A percentile compares a stretch with the other conserved stretches of the same genome.
These are phyloP conservation scores for Hanseniaspora mollemarum DNA, from an alignment of 805 yeast species.

Conservation along the genomic window DNA sequence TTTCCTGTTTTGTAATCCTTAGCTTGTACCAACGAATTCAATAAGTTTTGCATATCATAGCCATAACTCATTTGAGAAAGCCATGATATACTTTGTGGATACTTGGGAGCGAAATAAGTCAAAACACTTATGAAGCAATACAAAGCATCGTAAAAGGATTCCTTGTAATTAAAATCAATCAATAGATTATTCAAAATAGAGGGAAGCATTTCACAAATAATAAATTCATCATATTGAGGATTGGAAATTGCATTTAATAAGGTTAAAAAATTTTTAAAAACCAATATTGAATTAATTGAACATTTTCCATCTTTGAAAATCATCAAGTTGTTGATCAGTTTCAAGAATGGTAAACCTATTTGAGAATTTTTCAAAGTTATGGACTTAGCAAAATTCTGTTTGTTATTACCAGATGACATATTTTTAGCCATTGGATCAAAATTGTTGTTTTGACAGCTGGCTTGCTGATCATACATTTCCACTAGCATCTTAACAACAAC, in stretches of 20 bases:
- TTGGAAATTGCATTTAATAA: constrained; percentile 52
- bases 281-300: constrained; percentile 76
- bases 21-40: constrained; percentile 50
- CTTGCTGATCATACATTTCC: constrained; percentile 75
- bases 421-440: constrained; percentile 21
- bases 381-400: constrained; percentile 55
- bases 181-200: constrained; percentile 59
- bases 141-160: constrained; percentile 87
- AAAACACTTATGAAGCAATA: constrained; percentile 50
- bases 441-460: constrained; percentile 28
- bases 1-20: constrained; percentile 68
- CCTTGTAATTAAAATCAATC: constrained; percentile 64
- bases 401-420: constrained; percentile 33
- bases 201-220: constrained; percentile 45
- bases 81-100: constrained; percentile 57
- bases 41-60: constrained; percentile 52
- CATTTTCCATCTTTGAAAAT: constrained; percentile 83
- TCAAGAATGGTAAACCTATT: constrained; percentile 67
- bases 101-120: constrained; percentile 52
- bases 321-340: constrained; percentile 63
- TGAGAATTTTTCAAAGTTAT: constrained; percentile 53
- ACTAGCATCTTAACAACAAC: constrained; percentile 77
- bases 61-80: constrained; percentile 45
- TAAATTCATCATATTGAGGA: constrained; percentile 59
- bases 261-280: constrained; percentile 61